These are phyloP conservation scores for Lachancea thermotolerans DNA, from an alignment of 805 yeast species.

Conservation along the genomic window DNA sequence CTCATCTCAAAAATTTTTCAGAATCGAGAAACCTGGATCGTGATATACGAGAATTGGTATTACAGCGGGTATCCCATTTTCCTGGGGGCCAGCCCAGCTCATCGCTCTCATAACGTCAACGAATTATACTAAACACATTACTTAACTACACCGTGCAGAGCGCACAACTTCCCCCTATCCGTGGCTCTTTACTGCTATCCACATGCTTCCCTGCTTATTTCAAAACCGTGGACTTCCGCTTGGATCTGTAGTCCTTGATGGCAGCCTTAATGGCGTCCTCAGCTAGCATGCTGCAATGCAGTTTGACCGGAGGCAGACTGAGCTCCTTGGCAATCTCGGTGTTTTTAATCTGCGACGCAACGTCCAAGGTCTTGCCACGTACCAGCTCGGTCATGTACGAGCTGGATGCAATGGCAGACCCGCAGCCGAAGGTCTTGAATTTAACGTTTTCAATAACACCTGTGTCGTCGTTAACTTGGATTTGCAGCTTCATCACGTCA, in stretches of 20 bases:
- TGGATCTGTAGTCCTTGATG: slow-evolving; percentile 85
- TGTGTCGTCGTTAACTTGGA: slow-evolving; percentile 81
- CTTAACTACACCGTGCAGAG: background rate
- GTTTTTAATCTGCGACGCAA: slow-evolving; percentile 88
- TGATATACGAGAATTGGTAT: background rate
- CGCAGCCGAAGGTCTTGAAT: slow-evolving; percentile 99
- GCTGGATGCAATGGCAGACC: slow-evolving; percentile 94
- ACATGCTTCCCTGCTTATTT: background rate
- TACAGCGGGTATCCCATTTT: background rate
- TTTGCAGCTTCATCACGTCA: slow-evolving; percentile 96
- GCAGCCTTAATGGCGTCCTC: slow-evolving; percentile 98
- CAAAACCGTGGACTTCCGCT: slow-evolving; percentile 42
- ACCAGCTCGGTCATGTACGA: slow-evolving; percentile 93
- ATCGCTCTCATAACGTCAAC: background rate
- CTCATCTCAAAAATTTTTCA: slow-evolving; percentile 5
- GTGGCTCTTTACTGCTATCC: no score
- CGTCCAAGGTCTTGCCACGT: slow-evolving; percentile 89
- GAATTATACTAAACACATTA: background rate
- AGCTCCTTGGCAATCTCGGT: slow-evolving; percentile 92
- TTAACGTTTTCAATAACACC: slow-evolving; percentile 93
- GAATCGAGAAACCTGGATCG: background rate
- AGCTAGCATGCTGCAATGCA: slow-evolving; percentile 97
- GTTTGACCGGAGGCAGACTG: slow-evolving; percentile 91
- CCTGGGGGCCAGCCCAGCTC: no score
- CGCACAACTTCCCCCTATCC: no score